phyloP scores from a whole-genome alignment of 1,284 basidiomycete genomes.

The Mycosarcoma mackinlayi region DNA sequence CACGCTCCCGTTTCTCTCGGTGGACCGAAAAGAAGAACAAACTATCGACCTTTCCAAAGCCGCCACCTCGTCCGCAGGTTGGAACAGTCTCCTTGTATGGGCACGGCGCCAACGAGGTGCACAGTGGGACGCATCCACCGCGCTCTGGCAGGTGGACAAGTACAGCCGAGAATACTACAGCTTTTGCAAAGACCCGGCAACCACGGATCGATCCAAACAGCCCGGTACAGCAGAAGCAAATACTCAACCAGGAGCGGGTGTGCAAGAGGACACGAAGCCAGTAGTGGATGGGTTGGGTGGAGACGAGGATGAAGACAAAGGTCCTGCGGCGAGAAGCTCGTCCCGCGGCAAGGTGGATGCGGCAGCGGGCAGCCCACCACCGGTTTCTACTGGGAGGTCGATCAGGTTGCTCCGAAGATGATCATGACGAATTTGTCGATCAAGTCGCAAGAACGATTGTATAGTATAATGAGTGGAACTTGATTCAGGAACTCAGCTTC shows the following conservation, averaged over 20 bases:
- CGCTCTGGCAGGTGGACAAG: constrained; percentile 52
- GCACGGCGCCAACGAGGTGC: constrained; percentile 56
- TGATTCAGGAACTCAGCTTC: too few relatives aligned
- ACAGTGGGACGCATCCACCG: constrained; percentile 57
- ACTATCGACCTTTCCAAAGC: constrained; percentile 43
- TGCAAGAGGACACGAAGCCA: neutral
- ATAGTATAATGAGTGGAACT: too few relatives aligned
- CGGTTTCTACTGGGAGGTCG: constrained; percentile 14
- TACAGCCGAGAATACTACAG: constrained; percentile 49
- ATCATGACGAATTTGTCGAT: neutral
- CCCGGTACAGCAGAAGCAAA: too few relatives aligned
- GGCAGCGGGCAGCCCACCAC: constrained; percentile 17
- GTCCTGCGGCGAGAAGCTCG: constrained; percentile 16
- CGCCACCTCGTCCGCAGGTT: constrained; percentile 55
- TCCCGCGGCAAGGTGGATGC: constrained; percentile 15
- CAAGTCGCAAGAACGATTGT: neutral
- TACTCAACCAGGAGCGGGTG: too few relatives aligned
- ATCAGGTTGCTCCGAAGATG: constrained; percentile 19
- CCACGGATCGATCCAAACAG: constrained; percentile 24
- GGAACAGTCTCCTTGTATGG: constrained; percentile 61
- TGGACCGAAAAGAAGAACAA: constrained; percentile 25
- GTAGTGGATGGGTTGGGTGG: too few relatives aligned
- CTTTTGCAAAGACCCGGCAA: constrained; percentile 31
- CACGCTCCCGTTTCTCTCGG: constrained; percentile 27
- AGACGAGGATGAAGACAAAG: constrained; percentile 27